phyloP scores from a whole-genome alignment of 2,329 filamentous ascomycete genomes.

The Cordyceps cateniannulata region DNA sequence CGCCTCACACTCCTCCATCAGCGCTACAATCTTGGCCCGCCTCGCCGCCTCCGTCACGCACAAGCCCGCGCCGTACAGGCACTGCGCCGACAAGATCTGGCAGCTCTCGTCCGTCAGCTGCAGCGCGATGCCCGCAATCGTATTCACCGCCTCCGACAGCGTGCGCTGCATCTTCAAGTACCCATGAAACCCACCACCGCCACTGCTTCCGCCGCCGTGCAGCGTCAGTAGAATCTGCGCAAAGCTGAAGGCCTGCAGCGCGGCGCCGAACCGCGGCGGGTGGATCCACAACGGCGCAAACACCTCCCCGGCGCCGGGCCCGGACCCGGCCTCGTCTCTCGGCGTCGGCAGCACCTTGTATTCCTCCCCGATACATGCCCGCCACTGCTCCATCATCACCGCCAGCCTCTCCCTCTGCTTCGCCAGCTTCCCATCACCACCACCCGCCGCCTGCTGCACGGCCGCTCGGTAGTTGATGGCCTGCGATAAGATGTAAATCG shows the following conservation, averaged over 20 bases:
- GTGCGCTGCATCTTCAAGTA: slow-evolving; percentile 29
- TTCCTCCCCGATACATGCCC: slow-evolving; percentile 26
- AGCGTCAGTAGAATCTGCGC: slow-evolving; percentile 41
- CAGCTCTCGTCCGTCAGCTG: slow-evolving; percentile 34
- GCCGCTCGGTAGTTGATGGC: slow-evolving; percentile 52
- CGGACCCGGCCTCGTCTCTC: slow-evolving; percentile 5
- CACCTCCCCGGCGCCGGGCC: slow-evolving; percentile 14
- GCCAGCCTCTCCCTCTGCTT: neutral
- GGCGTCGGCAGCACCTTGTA: slow-evolving; percentile 34
- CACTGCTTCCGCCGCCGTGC: slow-evolving; percentile 16
- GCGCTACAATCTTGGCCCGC: slow-evolving; percentile 27
- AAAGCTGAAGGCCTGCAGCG: slow-evolving; percentile 46
- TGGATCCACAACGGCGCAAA: slow-evolving; percentile 45
- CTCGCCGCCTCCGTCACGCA: slow-evolving; percentile 32
- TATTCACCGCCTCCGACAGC: slow-evolving; percentile 19
- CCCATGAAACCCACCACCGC: slow-evolving; percentile 30
- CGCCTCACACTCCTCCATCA: slow-evolving; percentile 30
- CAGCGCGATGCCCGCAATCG: slow-evolving; percentile 43
- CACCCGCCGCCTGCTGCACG: slow-evolving; percentile 16
- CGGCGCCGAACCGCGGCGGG: slow-evolving; percentile 39
- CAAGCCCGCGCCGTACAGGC: slow-evolving; percentile 35
- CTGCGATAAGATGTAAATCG: slow-evolving; percentile 32
- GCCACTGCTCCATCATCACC: slow-evolving; percentile 26
- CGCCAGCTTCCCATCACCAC: slow-evolving; percentile 15
- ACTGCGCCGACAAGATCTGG: slow-evolving; percentile 37